Evolutionary conservation across 306 rosid species (phyloP).

Genomic region (Vachellia collinsii): DNA sequence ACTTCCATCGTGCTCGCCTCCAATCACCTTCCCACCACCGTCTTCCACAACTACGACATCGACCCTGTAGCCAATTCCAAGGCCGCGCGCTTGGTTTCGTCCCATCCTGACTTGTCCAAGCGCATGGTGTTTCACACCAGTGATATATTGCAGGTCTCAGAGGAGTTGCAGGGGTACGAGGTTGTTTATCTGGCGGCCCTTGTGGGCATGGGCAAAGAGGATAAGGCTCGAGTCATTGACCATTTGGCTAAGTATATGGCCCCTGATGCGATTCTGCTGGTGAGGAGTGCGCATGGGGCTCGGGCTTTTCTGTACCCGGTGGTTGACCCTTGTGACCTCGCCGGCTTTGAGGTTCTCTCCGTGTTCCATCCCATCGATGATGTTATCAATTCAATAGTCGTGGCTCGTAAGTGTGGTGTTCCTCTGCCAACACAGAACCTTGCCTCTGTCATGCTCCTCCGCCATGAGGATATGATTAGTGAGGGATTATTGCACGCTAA

Average conservation of each 20-base stretch:
- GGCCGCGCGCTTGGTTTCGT: slow-evolving; percentile 56
- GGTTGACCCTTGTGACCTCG: slow-evolving; percentile 64
- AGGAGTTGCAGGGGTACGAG: slow-evolving; percentile 56
- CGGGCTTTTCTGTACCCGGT: slow-evolving; percentile 88
- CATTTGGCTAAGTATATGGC: slow-evolving; percentile 75
- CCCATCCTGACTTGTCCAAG: slow-evolving; percentile 62
- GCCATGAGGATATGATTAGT: slow-evolving; percentile 37
- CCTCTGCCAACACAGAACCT: slow-evolving; percentile 39
- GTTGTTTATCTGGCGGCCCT: slow-evolving; percentile 88
- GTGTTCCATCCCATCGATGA: slow-evolving; percentile 85
- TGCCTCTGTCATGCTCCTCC: neutral
- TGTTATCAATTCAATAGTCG: slow-evolving; percentile 73
- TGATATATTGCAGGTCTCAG: slow-evolving; percentile 61
- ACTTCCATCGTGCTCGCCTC: slow-evolving; percentile 84
- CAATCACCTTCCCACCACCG: slow-evolving; percentile 57
- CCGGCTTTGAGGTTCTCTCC: slow-evolving; percentile 75
- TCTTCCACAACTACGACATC: slow-evolving; percentile 77
- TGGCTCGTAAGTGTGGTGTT: slow-evolving; percentile 54
- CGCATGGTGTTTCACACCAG: slow-evolving; percentile 71
- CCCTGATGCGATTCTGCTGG: slow-evolving; percentile 69
- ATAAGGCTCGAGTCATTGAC: slow-evolving; percentile 52
- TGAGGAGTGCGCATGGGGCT: slow-evolving; percentile 93
- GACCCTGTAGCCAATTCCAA: slow-evolving; percentile 67
- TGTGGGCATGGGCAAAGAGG: slow-evolving; percentile 81
- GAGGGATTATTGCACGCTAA: slow-evolving; percentile 54